Conservation (phyloP, 768 basidiomycete species). For the Xanthoconium purpureum region DNA sequence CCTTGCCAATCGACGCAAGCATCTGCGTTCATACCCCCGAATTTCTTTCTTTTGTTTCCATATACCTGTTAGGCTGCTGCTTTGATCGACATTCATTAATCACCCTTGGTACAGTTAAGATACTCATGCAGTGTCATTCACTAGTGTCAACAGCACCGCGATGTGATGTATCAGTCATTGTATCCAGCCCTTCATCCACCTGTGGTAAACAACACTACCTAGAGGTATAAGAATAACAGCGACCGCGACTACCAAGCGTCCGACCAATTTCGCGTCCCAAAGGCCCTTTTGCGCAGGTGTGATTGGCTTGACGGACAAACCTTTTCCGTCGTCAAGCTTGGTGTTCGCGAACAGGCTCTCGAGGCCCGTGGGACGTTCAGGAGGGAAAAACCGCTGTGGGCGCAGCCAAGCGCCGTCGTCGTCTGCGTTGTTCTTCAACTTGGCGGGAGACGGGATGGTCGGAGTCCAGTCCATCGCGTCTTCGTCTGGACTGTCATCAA, state of each 20-base stretch:
- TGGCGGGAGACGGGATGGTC: constrained; percentile 35
- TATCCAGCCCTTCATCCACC: constrained; percentile 23
- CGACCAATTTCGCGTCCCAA: constrained; percentile 1
- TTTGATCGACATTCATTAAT: constrained; percentile 8
- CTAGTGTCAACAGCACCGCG: background rate
- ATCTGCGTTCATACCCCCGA: constrained; percentile 23
- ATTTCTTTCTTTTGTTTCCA: background rate
- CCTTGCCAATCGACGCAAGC: background rate
- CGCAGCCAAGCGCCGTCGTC: constrained; percentile 54
- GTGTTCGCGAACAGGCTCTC: constrained; percentile 67
- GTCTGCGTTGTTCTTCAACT: constrained; percentile 20
- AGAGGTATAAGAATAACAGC: constrained; percentile 20
- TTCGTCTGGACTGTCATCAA: constrained; percentile 29
- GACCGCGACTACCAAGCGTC: constrained; percentile 11
- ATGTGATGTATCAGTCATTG: constrained; percentile 18
- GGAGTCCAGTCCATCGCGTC: constrained; percentile 73
- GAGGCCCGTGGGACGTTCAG: constrained; percentile 74
- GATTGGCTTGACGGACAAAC: background rate
- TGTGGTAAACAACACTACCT: constrained; percentile 18
- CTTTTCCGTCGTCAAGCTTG: constrained; percentile 46
- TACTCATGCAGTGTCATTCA: constrained; percentile 3
- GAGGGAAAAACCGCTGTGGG: constrained; percentile 74
- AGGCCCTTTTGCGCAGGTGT: background rate
- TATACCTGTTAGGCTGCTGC: background rate
- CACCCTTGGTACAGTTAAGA: constrained; percentile 2